Percentiles rank a stretch among this genome's conserved stretches.
These are phyloP conservation scores for Penicillium thymicola DNA, from an alignment of 2,329 filamentous ascomycete genomes.

Conservation along the genomic window DNA sequence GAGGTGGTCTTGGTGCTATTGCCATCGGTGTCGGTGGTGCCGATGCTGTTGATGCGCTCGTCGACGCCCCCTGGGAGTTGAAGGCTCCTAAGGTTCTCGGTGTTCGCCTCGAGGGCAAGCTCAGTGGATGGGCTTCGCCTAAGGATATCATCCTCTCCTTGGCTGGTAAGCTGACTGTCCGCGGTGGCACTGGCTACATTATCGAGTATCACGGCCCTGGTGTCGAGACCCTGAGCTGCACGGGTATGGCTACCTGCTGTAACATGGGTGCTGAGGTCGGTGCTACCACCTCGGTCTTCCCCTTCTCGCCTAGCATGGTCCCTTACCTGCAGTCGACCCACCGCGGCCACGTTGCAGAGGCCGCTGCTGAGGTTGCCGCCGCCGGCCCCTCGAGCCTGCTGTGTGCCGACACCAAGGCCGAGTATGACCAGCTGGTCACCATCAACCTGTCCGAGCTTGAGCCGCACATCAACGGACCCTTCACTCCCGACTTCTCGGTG, in stretches of 20 bases:
- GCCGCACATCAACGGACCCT: slow-evolving; percentile 95
- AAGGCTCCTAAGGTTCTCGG: slow-evolving; percentile 77
- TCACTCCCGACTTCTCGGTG: slow-evolving; percentile 92
- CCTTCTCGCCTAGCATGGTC: slow-evolving; percentile 78
- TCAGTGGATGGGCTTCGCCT: slow-evolving; percentile 87
- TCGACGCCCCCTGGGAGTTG: slow-evolving; percentile 94
- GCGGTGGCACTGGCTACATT: slow-evolving; percentile 89
- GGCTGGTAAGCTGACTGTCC: slow-evolving; percentile 84
- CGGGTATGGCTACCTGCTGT: slow-evolving; percentile 86
- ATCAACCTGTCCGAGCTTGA: slow-evolving; percentile 89
- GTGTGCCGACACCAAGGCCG: slow-evolving; percentile 71
- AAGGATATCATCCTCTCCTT: slow-evolving; percentile 94
- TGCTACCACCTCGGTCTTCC: slow-evolving; percentile 94
- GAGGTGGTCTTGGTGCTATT: slow-evolving; percentile 88
- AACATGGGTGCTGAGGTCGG: slow-evolving; percentile 91
- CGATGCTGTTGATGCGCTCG: slow-evolving; percentile 93
- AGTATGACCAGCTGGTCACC: slow-evolving; percentile 87
- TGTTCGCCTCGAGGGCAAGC: slow-evolving; percentile 54
- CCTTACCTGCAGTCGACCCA: slow-evolving; percentile 86
- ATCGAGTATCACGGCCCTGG: slow-evolving; percentile 93
- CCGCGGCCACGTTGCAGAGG: slow-evolving; percentile 65
- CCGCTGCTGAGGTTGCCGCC: slow-evolving; percentile 59
- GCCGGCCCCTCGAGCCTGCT: slow-evolving; percentile 46
- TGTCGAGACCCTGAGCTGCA: slow-evolving; percentile 82
- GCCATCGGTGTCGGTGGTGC: slow-evolving; percentile 97